Conservation (phyloP, 371 early-diverging fungal species). For the Cokeromyces recurvatus region DNA sequence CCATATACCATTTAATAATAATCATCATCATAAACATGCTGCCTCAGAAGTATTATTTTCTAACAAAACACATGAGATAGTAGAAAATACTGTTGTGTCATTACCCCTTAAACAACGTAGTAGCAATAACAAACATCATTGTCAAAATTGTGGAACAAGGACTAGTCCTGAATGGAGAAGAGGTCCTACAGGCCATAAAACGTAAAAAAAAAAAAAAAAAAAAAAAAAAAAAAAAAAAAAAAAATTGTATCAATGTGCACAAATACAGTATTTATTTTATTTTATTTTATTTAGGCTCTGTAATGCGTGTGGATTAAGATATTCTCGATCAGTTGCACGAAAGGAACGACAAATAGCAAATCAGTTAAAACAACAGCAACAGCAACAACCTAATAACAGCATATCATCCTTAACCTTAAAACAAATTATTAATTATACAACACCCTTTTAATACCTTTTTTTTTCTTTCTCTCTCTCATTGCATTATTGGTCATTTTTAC, state of each 20-base stretch:
- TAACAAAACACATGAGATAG: too few species aligned
- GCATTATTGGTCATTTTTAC: too few species aligned
- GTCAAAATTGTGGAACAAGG: constrained; percentile 44
- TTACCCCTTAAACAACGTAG: too few species aligned
- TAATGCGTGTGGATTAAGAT: constrained; percentile 46
- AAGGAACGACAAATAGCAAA: constrained; percentile 11
- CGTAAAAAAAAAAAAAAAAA: constrained; percentile 18
- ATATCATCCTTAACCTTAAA: not conserved
- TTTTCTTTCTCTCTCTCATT: too few species aligned
- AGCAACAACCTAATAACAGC: too few species aligned
- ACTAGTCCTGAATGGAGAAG: constrained; percentile 49
- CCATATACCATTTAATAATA: constrained; percentile 2
- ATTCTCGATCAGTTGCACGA: constrained; percentile 39
- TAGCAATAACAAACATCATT: constrained; percentile 13
- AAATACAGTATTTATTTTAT: too few species aligned
- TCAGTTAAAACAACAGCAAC: not conserved
- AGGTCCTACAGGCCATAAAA: constrained; percentile 48
- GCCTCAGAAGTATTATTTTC: too few species aligned
- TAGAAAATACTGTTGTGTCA: too few species aligned
- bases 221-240: not conserved
- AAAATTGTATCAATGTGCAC: too few species aligned
- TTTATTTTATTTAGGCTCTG: constrained; percentile 36
- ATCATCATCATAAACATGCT: too few species aligned
- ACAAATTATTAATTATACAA: too few species aligned
- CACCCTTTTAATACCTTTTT: too few species aligned